These are phyloP conservation scores for Boletus subcaerulescens DNA, from an alignment of 768 basidiomycete species.

Conservation along the genomic window DNA sequence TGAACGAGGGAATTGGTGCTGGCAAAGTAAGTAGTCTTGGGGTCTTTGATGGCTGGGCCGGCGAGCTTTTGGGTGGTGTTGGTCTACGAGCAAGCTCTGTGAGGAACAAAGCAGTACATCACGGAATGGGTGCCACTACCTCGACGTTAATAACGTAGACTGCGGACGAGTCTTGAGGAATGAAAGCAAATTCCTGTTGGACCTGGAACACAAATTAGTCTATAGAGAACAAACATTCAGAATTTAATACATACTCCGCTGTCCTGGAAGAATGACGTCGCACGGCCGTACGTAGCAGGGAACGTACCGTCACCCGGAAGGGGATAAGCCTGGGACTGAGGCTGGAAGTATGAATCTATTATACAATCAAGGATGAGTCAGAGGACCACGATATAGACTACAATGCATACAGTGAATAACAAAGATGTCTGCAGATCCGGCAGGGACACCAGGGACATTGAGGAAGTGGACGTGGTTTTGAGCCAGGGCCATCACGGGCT, in stretches of 20 bases:
- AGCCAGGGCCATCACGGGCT: slow-evolving; percentile 76
- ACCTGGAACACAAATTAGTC: slow-evolving; percentile 36
- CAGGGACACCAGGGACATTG: slow-evolving; percentile 59
- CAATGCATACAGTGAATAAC: slow-evolving; percentile 80
- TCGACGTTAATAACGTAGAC: slow-evolving; percentile 76
- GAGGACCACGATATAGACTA: not conserved
- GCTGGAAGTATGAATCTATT: slow-evolving; percentile 78
- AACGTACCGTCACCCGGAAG: slow-evolving; percentile 45
- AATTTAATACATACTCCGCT: slow-evolving; percentile 40
- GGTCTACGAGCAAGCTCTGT: slow-evolving; percentile 34
- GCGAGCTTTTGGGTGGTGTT: slow-evolving; percentile 63
- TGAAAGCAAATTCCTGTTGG: slow-evolving; percentile 73
- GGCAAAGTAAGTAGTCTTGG: slow-evolving; percentile 62
- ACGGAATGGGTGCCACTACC: slow-evolving; percentile 30
- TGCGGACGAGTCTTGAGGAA: slow-evolving; percentile 68
- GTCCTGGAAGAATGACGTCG: slow-evolving; percentile 65
- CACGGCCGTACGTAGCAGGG: slow-evolving; percentile 67
- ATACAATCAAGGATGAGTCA: not conserved
- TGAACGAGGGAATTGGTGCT: slow-evolving; percentile 62
- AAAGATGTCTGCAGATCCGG: slow-evolving; percentile 74
- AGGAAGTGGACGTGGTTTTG: slow-evolving; percentile 88
- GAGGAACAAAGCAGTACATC: not conserved
- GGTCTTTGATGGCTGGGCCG: slow-evolving; percentile 59
- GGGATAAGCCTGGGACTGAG: slow-evolving; percentile 57
- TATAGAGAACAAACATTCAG: not conserved